phyloP scores from a whole-genome alignment of 2,329 filamentous ascomycete species.

The Didymella pomorum region DNA sequence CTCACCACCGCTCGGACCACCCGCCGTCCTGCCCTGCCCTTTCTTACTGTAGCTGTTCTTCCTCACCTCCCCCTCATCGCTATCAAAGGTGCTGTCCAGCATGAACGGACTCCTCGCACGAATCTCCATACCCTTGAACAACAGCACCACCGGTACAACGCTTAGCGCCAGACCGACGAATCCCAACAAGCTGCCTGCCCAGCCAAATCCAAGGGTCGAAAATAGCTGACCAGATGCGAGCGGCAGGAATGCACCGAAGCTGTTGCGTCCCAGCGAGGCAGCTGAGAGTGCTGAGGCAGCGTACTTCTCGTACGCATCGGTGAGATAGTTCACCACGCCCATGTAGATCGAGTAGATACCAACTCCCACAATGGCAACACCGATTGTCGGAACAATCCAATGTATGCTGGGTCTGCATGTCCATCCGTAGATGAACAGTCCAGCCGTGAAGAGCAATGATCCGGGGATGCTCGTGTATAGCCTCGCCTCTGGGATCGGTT shows the following conservation, averaged over 20 bases:
- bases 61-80: slow-evolving; percentile 19
- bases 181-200: slow-evolving; percentile 55
- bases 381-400: slow-evolving; percentile 43
- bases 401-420: slow-evolving; percentile 45
- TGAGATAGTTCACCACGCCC: slow-evolving; percentile 59
- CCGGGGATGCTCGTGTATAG: slow-evolving; percentile 55
- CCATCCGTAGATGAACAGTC: slow-evolving; percentile 44
- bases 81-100: slow-evolving; percentile 40
- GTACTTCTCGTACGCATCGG: slow-evolving; percentile 59
- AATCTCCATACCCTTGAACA: slow-evolving; percentile 54
- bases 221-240: slow-evolving; percentile 54
- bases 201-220: slow-evolving; percentile 52
- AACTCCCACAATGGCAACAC: slow-evolving; percentile 35
- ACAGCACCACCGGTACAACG: slow-evolving; percentile 52
- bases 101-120: slow-evolving; percentile 48
- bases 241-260: slow-evolving; percentile 58
- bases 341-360: slow-evolving; percentile 53
- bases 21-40: not conserved
- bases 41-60: slow-evolving; percentile 5
- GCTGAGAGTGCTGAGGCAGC: slow-evolving; percentile 58
- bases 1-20: not conserved
- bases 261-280: slow-evolving; percentile 56
- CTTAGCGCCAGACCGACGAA: slow-evolving; percentile 53
- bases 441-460: slow-evolving; percentile 47
- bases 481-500: slow-evolving; percentile 54